Percentiles rank a stretch among this genome's conserved stretches.
Conservation (phyloP, 106 monocot genomes). For the Dioscorea alata region DNA sequence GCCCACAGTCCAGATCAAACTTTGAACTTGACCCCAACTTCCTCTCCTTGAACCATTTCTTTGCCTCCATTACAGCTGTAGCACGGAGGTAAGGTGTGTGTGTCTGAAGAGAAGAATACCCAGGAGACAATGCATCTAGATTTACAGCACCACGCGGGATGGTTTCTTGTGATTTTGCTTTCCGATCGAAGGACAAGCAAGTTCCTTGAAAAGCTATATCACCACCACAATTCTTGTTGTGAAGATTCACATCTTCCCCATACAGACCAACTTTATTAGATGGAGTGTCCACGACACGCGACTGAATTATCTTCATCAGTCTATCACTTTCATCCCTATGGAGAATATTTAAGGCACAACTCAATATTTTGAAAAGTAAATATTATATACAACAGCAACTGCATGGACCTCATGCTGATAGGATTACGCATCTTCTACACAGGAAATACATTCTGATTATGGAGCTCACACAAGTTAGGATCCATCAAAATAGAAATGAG, state of each 20-base stretch:
- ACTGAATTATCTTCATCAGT: constrained; percentile 35
- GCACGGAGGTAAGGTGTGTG: constrained; percentile 7
- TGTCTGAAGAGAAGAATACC: not conserved
- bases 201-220: constrained; percentile 4
- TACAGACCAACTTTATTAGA: not conserved
- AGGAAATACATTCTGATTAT: not conserved
- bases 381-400: not conserved
- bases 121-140: constrained; percentile 11
- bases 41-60: constrained; percentile 37
- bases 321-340: constrained; percentile 32
- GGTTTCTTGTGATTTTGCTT: not conserved
- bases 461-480: not conserved
- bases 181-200: not conserved
- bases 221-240: not conserved
- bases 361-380: not conserved
- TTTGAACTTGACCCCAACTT: constrained; percentile 17
- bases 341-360: not conserved
- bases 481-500: not conserved
- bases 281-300: constrained; percentile 18
- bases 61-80: constrained; percentile 36
- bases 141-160: constrained; percentile 1
- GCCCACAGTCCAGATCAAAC: constrained; percentile 10
- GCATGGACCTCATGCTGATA: not conserved
- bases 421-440: not conserved
- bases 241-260: constrained; percentile 1